These are phyloP conservation scores for Trichoderma gamsii DNA, from an alignment of 495 filamentous ascomycete genomes.

Conservation along the genomic window DNA sequence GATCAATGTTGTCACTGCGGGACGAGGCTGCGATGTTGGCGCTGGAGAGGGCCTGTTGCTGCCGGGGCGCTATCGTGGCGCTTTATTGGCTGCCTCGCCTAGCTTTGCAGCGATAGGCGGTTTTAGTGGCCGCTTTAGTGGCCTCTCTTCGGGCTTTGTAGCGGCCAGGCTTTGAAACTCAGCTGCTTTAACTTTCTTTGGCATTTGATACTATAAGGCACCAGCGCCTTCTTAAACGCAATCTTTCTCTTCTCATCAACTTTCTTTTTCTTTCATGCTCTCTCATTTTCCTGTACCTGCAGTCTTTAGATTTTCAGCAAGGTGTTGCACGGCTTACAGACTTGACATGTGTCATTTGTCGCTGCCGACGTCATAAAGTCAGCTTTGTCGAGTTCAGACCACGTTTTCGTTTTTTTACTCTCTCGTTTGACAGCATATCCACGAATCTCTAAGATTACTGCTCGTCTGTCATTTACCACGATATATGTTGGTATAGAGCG, in stretches of 20 bases:
- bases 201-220: too few species aligned
- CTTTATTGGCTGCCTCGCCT: not conserved
- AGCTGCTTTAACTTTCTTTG: too few species aligned
- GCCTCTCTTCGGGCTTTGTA: not conserved
- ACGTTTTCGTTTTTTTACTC: not conserved
- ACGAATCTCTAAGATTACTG: not conserved
- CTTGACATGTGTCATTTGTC: not conserved
- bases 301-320: not conserved
- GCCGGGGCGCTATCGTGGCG: not conserved
- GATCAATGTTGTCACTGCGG: conserved; percentile 2
- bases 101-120: not conserved
- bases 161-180: too few species aligned
- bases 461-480: not conserved
- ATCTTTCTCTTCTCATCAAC: too few species aligned
- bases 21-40: conserved; percentile 7
- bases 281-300: not conserved
- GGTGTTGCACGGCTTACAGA: not conserved
- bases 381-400: not conserved
- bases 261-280: not conserved
- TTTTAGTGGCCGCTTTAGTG: conserved; percentile 3
- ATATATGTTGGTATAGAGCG: not conserved
- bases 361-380: not conserved
- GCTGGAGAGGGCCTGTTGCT: not conserved
- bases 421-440: not conserved
- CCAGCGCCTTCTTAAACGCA: too few species aligned